These are phyloP conservation scores for Elaeagnus macrophylla DNA, from an alignment of 306 rosid species.

Conservation along the genomic window DNA sequence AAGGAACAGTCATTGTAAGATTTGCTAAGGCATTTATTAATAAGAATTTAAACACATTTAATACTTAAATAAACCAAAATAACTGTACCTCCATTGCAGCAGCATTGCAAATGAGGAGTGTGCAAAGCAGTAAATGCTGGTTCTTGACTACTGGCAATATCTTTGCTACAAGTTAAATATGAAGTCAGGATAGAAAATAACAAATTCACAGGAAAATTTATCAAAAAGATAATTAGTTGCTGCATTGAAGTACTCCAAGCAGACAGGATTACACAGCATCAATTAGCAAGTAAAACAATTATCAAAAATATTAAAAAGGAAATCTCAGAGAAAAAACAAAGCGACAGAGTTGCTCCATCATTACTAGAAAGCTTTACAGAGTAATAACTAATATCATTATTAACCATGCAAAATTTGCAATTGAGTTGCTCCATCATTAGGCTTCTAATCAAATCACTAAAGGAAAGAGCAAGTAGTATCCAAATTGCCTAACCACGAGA, in stretches of 20 bases:
- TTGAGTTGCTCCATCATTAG: too few species aligned
- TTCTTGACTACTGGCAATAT: conserved; percentile 87
- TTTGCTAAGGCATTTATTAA: background rate
- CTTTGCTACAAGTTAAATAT: conserved; percentile 41
- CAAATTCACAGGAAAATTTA: too few species aligned
- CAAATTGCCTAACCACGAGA: too few species aligned
- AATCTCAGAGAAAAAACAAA: too few species aligned
- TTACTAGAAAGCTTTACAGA: background rate
- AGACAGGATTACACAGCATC: too few species aligned
- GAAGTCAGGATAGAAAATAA: background rate
- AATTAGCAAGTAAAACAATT: too few species aligned
- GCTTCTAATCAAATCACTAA: too few species aligned
- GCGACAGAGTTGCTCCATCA: too few species aligned
- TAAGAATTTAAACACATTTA: background rate
- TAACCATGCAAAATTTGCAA: too few species aligned
- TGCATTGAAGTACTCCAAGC: too few species aligned
- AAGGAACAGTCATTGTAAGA: conserved; percentile 16
- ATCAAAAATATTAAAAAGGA: too few species aligned
- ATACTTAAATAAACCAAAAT: conserved; percentile 1
- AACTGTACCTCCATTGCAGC: conserved; percentile 84
- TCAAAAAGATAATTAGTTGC: background rate
- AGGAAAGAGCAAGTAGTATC: too few species aligned
- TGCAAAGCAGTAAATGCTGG: conserved; percentile 78
- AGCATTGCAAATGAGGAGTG: conserved; percentile 88
- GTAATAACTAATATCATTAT: background rate